Evolutionary conservation across 1,284 basidiomycete species (phyloP), one percentile per base, ranked within the genome.

Genomic region (Tilletia horrida): DNA sequence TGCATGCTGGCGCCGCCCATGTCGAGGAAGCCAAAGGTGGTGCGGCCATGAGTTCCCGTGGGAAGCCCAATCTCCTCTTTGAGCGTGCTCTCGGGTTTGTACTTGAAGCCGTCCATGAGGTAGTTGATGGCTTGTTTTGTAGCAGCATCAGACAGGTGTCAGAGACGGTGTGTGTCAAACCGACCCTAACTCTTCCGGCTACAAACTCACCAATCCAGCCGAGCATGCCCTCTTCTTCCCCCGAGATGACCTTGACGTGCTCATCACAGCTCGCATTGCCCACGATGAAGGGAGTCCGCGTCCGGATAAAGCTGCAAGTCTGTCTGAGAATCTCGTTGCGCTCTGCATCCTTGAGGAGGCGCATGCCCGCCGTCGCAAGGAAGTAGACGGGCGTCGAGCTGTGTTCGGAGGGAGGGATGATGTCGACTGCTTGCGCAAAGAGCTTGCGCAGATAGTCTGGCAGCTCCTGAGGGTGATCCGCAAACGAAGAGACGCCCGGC

Each of bases 1-100:
- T 98, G 95, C 9, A 95, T 97, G 35, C 93, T 96, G 23, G 96
- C 95, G 44, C 95, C 95, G 66, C 95, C 95, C 96, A 98, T 98
- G 82, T 99, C 96, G 70, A 99, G 85, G 83, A 99, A 99, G 3
- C 96, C 96, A 77, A 92, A 97, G 2, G 96, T 97, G 42, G 91
- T 91, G 67, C 84, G 55, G 13, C 55, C 55, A 21, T 35, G 55
- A 3, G 55, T 85, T 72, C 86, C 84, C 50, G 84, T 81, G 45
- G 71, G 63, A 40, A 73, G 63, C 55, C 69, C 74, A 62, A 73
- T 69, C 35, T 73, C 69, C 62, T 69, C 67, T 29, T 71, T 71
- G 18, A 59, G 55, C 29, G 55, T 18, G 29, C 64, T 71, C 47
- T 80, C 81, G 1, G 81, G 81, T 61, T 87, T 85, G 16, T 88